Evolutionary conservation across 768 basidiomycete genomes (phyloP), one percentile per base, ranked within the genome.

Genomic region (Pulveroboletus sp.): DNA sequence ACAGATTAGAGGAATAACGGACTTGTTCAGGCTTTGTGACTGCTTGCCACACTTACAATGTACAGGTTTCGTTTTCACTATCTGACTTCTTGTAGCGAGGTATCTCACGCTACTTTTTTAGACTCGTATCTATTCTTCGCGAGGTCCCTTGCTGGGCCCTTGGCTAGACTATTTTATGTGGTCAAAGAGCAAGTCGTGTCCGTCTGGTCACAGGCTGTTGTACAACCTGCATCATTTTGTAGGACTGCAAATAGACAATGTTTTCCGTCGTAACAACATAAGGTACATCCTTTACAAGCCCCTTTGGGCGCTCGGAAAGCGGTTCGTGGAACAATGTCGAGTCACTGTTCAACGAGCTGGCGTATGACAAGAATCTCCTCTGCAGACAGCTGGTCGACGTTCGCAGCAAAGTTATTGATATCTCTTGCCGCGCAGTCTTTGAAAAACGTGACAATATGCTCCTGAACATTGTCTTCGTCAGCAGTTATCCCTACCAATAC

Each of bases 281-380:
- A n/a, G 38, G 41, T 49, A 62, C 62, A 50, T 28, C 26, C 39
- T 27, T 26, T 52, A 60, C 55, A 57, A 30, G 30, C 46, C 28
- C 28, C 6, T 11, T 26, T 17, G 9, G 27, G 33, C 8, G 6
- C 28, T 13, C 4, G 32, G 15, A 13, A 40, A 36, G 15, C 3
- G 8, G 21, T 49, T 32, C 8, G 13, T 39, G 27, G 36, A 39
- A 32, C n/a, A 18, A 6, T 5, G 26, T 14, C 9, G 45, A 33
- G 31, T 63, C 47, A 69, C 54, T 58, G 55, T 42, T 56, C 61
- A 18, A 83, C 66, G 40, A 78, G 74, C 44, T 74, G 73, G 33
- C 72, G 79, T 28, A 91, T 67, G n/a, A 89, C 78, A 28, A 82
- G 57, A 48, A 78, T 79, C 67, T 93, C 90, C 57, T 90, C 88